Base-by-base conservation (phyloP, 2,329 filamentous ascomycete species). In the Huntiella omanensis region DNA sequence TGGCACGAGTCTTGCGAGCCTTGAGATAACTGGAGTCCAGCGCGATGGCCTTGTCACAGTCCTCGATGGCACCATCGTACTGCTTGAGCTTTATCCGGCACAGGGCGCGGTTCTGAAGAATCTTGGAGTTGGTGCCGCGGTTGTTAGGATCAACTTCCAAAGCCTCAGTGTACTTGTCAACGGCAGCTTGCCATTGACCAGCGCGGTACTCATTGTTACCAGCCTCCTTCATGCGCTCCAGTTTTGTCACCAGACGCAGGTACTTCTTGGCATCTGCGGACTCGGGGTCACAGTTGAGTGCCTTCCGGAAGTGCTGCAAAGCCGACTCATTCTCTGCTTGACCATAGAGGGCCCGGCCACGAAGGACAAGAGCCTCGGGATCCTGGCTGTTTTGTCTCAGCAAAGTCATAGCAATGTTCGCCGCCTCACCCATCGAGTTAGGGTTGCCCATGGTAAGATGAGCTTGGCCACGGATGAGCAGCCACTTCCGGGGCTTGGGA, bases 291-390 rank as follows among this genome's bases (percentile, higher is more conserved):
- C 87, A 85, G 59, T 72, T 82, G 47, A 94, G 66, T 15, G 88
- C 91, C 65, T 91, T 83, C 53, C 85, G 77, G 66, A 96, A 91
- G 60, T 92, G 83, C 58, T 88, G 83, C 38, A 94, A 73, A 1
- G 91, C 88, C 69, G 95, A 93, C 2, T 92, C 83, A 57, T 94
- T 94, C 54, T 98, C 91, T 28, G 91, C 91, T 59, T 91, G 83
- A 3, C 78, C 80, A 56, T 96, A 96, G 43, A 94, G 71, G 12
- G 85, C 81, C 52, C 86, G 77, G 17, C 88, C 91, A 41, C 88
- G 77, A 44, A 98, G 73, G 4, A 95, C 83, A 52, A 98, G 67
- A 1, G 88, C 91, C 64, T 98, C 91, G 1, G 91, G 87, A 57
- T 98, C 91, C 59, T 88, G 81, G 60, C 70, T 85, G 66, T 96